Percentiles rank a stretch among this genome's conserved stretches.
Conservation (phyloP, 2,329 filamentous ascomycete species). For the Xylogone sp. region DNA sequence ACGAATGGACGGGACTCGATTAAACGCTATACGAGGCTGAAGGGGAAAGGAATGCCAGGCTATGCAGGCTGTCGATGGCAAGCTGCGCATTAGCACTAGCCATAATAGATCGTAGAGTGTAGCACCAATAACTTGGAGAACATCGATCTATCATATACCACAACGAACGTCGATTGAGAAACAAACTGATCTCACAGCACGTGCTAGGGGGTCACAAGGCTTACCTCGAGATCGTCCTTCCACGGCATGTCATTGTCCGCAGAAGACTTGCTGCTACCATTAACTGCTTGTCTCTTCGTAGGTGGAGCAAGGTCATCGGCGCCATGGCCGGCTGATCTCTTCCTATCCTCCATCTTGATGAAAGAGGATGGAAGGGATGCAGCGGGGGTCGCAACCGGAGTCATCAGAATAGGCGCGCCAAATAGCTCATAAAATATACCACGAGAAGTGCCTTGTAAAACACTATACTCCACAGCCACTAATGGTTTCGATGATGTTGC, state of each 20-base stretch:
- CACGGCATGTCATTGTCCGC: conserved; percentile 65
- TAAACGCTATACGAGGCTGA: conserved; percentile 19
- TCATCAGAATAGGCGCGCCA: conserved; percentile 68
- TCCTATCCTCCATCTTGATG: conserved; percentile 99
- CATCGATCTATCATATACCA: background rate
- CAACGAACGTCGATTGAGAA: background rate
- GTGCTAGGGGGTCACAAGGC: conserved; percentile 35
- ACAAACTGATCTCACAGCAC: conserved; percentile 2
- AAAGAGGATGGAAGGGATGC: conserved; percentile 74
- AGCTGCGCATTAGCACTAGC: conserved; percentile 41
- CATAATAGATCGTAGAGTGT: conserved; percentile 21
- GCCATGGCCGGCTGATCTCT: conserved; percentile 81
- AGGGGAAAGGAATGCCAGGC: conserved; percentile 28
- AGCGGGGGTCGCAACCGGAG: conserved; percentile 66
- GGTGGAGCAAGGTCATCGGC: conserved; percentile 82
- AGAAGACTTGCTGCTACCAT: conserved; percentile 68
- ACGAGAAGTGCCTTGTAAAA: background rate
- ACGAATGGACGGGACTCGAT: conserved; percentile 1
- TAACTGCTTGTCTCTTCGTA: conserved; percentile 86
- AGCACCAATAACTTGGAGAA: conserved; percentile 5
- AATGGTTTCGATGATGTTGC: background rate
- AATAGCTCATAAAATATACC: conserved; percentile 21
- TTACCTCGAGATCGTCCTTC: conserved; percentile 70
- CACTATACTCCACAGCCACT: background rate
- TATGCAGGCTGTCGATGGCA: conserved; percentile 38